These are phyloP conservation scores for Bonia amplexicaulis DNA, from an alignment of 176 grass and related monocot genomes.

Conservation along the genomic window DNA sequence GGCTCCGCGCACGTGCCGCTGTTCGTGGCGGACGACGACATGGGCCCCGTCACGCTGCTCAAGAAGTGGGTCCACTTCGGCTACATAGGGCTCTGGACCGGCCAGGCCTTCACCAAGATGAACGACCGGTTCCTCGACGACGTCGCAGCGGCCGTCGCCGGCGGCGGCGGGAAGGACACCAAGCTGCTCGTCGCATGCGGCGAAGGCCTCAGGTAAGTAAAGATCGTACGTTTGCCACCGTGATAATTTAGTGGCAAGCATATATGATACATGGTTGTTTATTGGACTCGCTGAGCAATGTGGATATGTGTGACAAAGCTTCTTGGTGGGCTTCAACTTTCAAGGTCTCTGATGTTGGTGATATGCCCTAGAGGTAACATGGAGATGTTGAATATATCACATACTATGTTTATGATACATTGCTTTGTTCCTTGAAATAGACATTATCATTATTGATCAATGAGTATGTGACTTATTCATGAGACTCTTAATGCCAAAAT, in stretches of 20 bases:
- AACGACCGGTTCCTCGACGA: conserved; percentile 67
- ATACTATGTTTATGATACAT: too few relatives aligned
- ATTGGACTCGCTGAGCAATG: background rate
- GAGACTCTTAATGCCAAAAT: too few relatives aligned
- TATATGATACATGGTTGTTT: background rate
- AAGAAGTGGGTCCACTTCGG: conserved; percentile 97
- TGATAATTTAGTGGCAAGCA: background rate
- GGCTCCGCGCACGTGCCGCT: conserved; percentile 62
- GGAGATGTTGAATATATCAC: too few relatives aligned
- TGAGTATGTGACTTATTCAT: too few relatives aligned
- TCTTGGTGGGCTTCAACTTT: background rate
- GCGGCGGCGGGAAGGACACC: conserved; percentile 48
- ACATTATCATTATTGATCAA: too few relatives aligned
- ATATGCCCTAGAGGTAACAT: too few relatives aligned
- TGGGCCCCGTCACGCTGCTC: conserved; percentile 61
- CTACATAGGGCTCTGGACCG: conserved; percentile 86
- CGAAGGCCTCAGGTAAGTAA: conserved; percentile 77
- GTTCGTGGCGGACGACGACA: conserved; percentile 62
- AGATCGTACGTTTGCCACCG: background rate
- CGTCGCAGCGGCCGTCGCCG: conserved; percentile 25
- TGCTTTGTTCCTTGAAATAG: too few relatives aligned
- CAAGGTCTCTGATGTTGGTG: conserved; percentile 83
- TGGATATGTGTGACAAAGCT: background rate
- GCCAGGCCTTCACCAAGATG: conserved; percentile 76
- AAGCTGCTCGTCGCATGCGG: conserved; percentile 85